Evolutionary conservation across 78 protist species (phyloP).

Genomic region (Dictyostelium capitatum): DNA sequence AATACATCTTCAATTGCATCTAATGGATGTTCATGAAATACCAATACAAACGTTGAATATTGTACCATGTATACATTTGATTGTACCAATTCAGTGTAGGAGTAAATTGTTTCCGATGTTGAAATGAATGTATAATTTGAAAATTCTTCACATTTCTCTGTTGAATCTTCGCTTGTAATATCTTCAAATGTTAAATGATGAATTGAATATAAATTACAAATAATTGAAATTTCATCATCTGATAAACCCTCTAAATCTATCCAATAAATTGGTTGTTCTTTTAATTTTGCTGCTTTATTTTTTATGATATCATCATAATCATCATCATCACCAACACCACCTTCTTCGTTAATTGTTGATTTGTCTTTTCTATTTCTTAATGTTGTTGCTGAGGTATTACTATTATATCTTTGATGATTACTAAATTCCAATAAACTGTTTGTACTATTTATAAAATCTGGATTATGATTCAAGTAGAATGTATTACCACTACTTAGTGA

Average conservation of each 20-base stretch:
- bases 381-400: neutral
- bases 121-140: slow-evolving; percentile 49
- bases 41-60: slow-evolving; percentile 30
- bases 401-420: slow-evolving; percentile 5
- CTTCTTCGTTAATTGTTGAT: neutral
- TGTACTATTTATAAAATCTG: neutral
- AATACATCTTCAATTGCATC: slow-evolving; percentile 41
- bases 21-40: slow-evolving; percentile 40
- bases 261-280: slow-evolving; percentile 12
- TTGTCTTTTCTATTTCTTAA: neutral
- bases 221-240: slow-evolving; percentile 26
- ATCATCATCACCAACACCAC: neutral
- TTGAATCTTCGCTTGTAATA: slow-evolving; percentile 11
- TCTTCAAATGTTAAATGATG: slow-evolving; percentile 61
- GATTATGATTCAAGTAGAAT: neutral
- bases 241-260: slow-evolving; percentile 43
- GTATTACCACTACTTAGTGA: neutral
- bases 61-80: slow-evolving; percentile 14
- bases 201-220: slow-evolving; percentile 1
- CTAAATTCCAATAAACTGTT: slow-evolving; percentile 5
- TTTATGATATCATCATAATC: neutral
- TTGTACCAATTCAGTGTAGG: slow-evolving; percentile 8
- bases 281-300: neutral
- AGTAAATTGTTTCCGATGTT: slow-evolving; percentile 38
- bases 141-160: slow-evolving; percentile 70